Evolutionary conservation across 2,329 filamentous ascomycete species (phyloP).

Genomic region (Fusarium sp.): DNA sequence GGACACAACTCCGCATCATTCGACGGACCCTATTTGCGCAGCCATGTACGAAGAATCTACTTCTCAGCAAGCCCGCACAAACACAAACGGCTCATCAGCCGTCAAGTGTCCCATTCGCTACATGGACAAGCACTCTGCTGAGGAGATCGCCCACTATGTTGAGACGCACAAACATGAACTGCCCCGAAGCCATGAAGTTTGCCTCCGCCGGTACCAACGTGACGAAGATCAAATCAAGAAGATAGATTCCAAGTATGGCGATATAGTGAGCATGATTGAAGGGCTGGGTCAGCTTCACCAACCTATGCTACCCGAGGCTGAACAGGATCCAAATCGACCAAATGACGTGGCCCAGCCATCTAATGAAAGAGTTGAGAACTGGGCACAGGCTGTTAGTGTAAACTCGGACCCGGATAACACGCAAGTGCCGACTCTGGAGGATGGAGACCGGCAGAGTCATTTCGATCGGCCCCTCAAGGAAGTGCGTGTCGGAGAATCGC

Average conservation of each 20-base stretch:
- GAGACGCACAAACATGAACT: slow-evolving; percentile 96
- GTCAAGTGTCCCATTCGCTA: slow-evolving; percentile 91
- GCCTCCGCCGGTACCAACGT: slow-evolving; percentile 87
- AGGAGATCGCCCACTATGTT: slow-evolving; percentile 93
- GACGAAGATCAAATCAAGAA: slow-evolving; percentile 87
- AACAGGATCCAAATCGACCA: slow-evolving; percentile 53
- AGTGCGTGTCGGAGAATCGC: slow-evolving; percentile 91
- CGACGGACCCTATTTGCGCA: slow-evolving; percentile 69
- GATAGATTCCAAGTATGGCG: slow-evolving; percentile 93
- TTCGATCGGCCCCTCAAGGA: slow-evolving; percentile 90
- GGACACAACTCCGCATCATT: slow-evolving; percentile 59
- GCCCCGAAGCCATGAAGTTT: slow-evolving; percentile 91
- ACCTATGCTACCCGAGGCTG: slow-evolving; percentile 76
- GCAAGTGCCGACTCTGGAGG: slow-evolving; percentile 46
- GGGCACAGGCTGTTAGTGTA: slow-evolving; percentile 80
- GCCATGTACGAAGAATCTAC: slow-evolving; percentile 69
- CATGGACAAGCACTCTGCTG: slow-evolving; percentile 89
- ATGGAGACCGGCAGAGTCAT: slow-evolving; percentile 72
- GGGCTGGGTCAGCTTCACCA: slow-evolving; percentile 88
- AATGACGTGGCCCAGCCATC: slow-evolving; percentile 62
- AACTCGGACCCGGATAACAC: slow-evolving; percentile 51
- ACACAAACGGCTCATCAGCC: slow-evolving; percentile 60
- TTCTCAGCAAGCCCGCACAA: slow-evolving; percentile 61
- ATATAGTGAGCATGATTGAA: slow-evolving; percentile 92
- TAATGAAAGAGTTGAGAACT: slow-evolving; percentile 81